Conservation (phyloP, 768 basidiomycete species). For the Trametes elegans region DNA sequence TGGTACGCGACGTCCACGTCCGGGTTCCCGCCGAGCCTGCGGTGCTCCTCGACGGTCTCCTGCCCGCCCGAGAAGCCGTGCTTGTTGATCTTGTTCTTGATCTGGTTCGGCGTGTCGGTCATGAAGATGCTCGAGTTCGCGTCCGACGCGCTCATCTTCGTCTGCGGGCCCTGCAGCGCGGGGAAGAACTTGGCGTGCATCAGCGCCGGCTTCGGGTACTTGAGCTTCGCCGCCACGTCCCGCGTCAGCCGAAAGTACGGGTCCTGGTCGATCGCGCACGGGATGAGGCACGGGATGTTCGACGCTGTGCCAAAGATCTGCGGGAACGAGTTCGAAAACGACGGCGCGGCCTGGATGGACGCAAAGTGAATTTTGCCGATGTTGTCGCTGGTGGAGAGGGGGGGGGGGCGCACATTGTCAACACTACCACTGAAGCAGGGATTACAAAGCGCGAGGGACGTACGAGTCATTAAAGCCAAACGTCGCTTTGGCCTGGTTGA, state of each 20-base stretch:
- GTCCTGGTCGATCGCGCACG: constrained; percentile 98
- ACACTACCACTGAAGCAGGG: neutral
- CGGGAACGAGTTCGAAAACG: constrained; percentile 98
- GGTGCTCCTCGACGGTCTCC: constrained; percentile 95
- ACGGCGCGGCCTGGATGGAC: constrained; percentile 91
- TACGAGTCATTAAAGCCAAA: constrained; percentile 98
- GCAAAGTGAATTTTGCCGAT: constrained; percentile 98
- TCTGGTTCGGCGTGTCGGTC: constrained; percentile 88
- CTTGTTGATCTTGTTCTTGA: constrained; percentile 96
- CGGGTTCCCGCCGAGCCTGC: constrained; percentile 82
- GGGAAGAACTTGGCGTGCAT: constrained; percentile 98
- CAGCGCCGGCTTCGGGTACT: constrained; percentile 91
- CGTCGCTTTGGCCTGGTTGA: constrained; percentile 90
- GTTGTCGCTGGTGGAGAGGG: constrained; percentile 67
- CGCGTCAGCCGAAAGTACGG: constrained; percentile 98
- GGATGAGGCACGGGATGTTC: constrained; percentile 91
- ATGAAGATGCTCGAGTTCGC: constrained; percentile 93
- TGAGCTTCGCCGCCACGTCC: constrained; percentile 90
- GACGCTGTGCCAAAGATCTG: constrained; percentile 87
- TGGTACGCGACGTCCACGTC: constrained; percentile 97
- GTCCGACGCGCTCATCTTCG: constrained; percentile 98
- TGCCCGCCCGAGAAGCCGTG: constrained; percentile 96
- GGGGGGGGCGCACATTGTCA: neutral
- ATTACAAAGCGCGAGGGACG: constrained; percentile 31
- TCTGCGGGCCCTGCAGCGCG: constrained; percentile 95